Percentiles rank a stretch among this genome's conserved stretches.
Conservation (phyloP, 2,329 filamentous ascomycete genomes). For the Hymenoscyphus linearis region DNA sequence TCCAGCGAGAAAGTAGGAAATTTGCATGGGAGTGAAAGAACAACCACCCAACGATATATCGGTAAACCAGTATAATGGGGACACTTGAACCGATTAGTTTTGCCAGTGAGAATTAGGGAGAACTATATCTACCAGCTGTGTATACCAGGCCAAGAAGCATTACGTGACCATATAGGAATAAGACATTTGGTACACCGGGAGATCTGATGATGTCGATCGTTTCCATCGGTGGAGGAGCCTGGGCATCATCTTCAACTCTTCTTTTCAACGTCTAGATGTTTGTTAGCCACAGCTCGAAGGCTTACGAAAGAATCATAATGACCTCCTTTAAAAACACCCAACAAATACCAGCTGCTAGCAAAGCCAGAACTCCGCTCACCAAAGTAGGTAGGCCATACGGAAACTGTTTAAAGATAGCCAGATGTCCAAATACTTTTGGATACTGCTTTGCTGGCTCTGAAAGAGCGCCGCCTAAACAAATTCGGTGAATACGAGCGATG, state of each 20-base stretch:
- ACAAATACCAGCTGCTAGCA: constrained; percentile 46
- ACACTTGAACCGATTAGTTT: constrained; percentile 34
- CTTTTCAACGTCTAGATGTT: constrained; percentile 39
- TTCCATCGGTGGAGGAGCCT: constrained; percentile 33
- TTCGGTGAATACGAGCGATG: constrained; percentile 32
- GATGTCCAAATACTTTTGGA: constrained; percentile 47
- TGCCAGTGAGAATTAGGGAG: background rate
- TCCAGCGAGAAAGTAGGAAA: constrained; percentile 60
- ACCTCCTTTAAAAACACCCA: constrained; percentile 56
- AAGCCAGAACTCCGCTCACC: constrained; percentile 48
- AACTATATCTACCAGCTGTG: constrained; percentile 45
- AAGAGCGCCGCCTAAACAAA: constrained; percentile 54
- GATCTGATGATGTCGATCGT: constrained; percentile 51
- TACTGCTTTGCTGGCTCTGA: constrained; percentile 64
- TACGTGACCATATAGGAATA: constrained; percentile 60
- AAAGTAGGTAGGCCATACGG: constrained; percentile 63
- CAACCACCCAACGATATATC: constrained; percentile 57
- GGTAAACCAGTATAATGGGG: constrained; percentile 66
- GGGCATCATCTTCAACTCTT: constrained; percentile 22
- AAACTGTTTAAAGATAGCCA: constrained; percentile 55
- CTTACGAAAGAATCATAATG: background rate
- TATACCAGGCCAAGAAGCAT: constrained; percentile 67
- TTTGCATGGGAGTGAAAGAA: constrained; percentile 55
- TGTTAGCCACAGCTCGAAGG: background rate
- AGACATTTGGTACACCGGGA: constrained; percentile 60